phyloP scores from a whole-genome alignment of 2,329 filamentous ascomycete species.

The Cordyceps tenuipes region DNA sequence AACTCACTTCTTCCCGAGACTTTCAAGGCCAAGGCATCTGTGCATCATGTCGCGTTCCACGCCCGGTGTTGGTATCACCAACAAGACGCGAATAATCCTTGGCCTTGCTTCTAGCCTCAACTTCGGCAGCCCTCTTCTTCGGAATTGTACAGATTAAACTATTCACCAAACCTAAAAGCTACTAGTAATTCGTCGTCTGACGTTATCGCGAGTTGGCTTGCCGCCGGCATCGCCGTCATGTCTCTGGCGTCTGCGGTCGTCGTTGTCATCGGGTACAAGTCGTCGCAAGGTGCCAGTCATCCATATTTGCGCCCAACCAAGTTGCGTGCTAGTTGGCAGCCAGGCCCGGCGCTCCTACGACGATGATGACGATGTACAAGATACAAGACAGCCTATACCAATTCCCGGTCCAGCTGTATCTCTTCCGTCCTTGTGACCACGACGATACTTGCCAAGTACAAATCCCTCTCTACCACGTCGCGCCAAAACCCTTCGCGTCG shows the following conservation, averaged over 20 bases:
- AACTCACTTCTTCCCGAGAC: not conserved
- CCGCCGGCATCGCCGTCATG: not conserved
- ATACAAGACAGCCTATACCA: not conserved
- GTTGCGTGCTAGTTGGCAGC: not conserved
- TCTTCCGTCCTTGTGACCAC: not conserved
- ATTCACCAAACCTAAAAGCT: too few relatives aligned
- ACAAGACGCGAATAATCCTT: not conserved
- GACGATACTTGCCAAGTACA: not conserved
- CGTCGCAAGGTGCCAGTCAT: not conserved
- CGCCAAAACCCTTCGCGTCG: not conserved
- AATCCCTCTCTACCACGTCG: not conserved
- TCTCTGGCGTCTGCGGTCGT: not conserved
- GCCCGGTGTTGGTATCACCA: not conserved
- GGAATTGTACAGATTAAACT: not conserved
- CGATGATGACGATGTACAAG: not conserved
- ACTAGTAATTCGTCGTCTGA: not conserved
- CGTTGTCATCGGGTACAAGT: not conserved
- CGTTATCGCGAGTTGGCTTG: not conserved
- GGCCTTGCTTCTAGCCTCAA: not conserved
- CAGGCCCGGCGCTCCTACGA: not conserved
- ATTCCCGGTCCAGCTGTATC: not conserved
- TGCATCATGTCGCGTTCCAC: constrained; percentile 6
- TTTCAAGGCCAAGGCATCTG: constrained; percentile 1
- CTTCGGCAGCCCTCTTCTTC: not conserved
- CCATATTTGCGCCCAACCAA: not conserved